phyloP scores from a whole-genome alignment of 331 rosid species.

The Malus hybrid region DNA sequence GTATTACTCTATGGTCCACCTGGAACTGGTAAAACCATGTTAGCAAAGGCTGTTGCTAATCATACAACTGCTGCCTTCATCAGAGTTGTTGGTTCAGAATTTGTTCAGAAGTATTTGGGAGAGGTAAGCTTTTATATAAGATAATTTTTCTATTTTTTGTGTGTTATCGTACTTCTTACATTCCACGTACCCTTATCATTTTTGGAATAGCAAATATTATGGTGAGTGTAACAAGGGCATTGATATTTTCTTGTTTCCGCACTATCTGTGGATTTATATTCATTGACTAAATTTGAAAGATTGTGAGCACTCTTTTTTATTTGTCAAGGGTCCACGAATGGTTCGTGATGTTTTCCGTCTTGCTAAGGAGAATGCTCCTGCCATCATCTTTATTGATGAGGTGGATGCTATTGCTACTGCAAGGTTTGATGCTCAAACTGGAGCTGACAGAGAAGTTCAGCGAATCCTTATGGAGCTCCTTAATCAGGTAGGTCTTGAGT shows the following conservation, averaged over 20 bases:
- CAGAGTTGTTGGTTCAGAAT: slow-evolving; percentile 98
- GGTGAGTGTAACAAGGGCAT: not conserved
- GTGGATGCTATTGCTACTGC: slow-evolving; percentile 99
- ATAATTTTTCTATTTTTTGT: not conserved
- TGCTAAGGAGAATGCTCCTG: slow-evolving; percentile 99
- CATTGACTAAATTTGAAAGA: not conserved
- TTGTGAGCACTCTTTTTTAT: too few species aligned
- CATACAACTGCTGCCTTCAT: slow-evolving; percentile 98
- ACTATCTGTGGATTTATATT: not conserved
- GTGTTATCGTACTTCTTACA: not conserved
- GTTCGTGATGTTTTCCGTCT: slow-evolving; percentile 99
- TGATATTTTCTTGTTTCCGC: not conserved
- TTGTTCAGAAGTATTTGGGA: slow-evolving; percentile 98
- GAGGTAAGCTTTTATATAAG: slow-evolving; percentile 53
- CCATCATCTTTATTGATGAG: slow-evolving; percentile 96
- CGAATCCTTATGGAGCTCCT: slow-evolving; percentile 98
- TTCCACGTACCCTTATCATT: not conserved
- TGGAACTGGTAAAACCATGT: slow-evolving; percentile 98
- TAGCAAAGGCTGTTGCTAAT: slow-evolving; percentile 99
- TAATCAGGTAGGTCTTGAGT: slow-evolving; percentile 57
- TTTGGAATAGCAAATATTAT: not conserved
- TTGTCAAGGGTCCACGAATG: slow-evolving; percentile 81
- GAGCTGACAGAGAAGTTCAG: slow-evolving; percentile 99
- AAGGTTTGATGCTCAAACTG: slow-evolving; percentile 98
- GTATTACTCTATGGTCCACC: slow-evolving; percentile 98